Percentiles rank a stretch among this genome's conserved stretches.
These are phyloP conservation scores for Cystobasidium pallidum DNA, from an alignment of 1,284 basidiomycete genomes.

Conservation along the genomic window DNA sequence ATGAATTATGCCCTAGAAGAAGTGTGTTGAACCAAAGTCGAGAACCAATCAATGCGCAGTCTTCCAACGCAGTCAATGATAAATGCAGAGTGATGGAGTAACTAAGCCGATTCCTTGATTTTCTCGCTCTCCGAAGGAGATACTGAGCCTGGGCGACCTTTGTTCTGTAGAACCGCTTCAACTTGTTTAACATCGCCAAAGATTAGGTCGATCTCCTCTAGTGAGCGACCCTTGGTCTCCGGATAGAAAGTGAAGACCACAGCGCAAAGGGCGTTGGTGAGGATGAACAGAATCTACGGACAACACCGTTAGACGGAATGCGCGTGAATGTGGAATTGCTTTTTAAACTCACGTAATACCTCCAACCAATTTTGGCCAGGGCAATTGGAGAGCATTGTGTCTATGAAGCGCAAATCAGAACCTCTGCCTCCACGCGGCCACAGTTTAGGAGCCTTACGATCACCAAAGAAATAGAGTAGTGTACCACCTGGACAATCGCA, in stretches of 20 bases:
- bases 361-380: constrained; percentile 25
- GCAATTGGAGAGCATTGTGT: constrained; percentile 41
- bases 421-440: not conserved
- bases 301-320: not conserved
- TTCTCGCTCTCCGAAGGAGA: constrained; percentile 18
- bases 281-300: constrained; percentile 23
- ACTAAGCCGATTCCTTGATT: constrained; percentile 17
- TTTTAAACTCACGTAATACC: constrained; percentile 22
- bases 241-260: constrained; percentile 40
- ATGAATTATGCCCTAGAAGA: no score
- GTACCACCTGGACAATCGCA: constrained; percentile 36
- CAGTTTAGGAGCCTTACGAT: constrained; percentile 1
- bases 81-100: no score
- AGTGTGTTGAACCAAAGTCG: no score
- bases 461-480: constrained; percentile 36
- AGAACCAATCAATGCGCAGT: no score
- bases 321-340: no score
- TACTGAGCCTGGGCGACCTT: not conserved
- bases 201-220: constrained; percentile 58
- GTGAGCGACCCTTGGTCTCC: constrained; percentile 53
- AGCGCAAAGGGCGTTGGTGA: constrained; percentile 42
- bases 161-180: constrained; percentile 5
- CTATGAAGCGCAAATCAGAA: not conserved
- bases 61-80: no score
- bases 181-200: constrained; percentile 54